Base-by-base conservation (phyloP, 2,329 filamentous ascomycete genomes). In the Xylaria polymorpha region DNA sequence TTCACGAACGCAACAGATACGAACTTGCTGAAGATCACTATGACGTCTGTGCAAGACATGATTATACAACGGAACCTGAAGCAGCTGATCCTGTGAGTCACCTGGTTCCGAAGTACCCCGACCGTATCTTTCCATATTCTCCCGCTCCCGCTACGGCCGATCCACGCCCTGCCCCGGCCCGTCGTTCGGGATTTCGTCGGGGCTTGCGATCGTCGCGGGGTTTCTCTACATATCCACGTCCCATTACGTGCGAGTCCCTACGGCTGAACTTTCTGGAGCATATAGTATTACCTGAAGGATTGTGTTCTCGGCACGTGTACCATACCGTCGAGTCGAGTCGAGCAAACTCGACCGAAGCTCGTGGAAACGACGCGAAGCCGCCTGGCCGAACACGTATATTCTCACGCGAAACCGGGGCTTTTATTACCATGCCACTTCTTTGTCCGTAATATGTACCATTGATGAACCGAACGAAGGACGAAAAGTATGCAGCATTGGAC, bases 1-100 rank as follows among this genome's bases (percentile, higher is more conserved):
- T 88, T 89, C 64, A 89, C 87, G 56, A 89, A 88, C 71, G 87
- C 87, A 9, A 89, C 87, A 60, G 87, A 89, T 74, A 89, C 92
- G 41, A 94, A 93, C 77, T 82, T 95, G 71, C 85, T 95, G 73
- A 94, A 94, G 83, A 93, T 94, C 72, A 95, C 93, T 46, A 95
- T 95, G 93, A 87, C 88, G 72, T 93, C 91, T 12, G 92, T 95
- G 64, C 92, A 95, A 81, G 92, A 95, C 79, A 95, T 94, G 90
- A 93, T 94, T 76, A 93, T 94, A 76, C 92, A 94, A 81, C 91
- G 91, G 79, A 94, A 94, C 79, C 85, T 94, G 65, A 92, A 93
- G 82, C 91, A 91, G 81, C 84, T 94, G 76, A 93, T 94, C 77
- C 83, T 92, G 81, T 92, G 82, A 86, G 78, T 79, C 73, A 74